A percentile compares a stretch with the other conserved stretches of the same genome.
Conservation (phyloP, 2,329 filamentous ascomycete species). For the Xylariaceae sp. region DNA sequence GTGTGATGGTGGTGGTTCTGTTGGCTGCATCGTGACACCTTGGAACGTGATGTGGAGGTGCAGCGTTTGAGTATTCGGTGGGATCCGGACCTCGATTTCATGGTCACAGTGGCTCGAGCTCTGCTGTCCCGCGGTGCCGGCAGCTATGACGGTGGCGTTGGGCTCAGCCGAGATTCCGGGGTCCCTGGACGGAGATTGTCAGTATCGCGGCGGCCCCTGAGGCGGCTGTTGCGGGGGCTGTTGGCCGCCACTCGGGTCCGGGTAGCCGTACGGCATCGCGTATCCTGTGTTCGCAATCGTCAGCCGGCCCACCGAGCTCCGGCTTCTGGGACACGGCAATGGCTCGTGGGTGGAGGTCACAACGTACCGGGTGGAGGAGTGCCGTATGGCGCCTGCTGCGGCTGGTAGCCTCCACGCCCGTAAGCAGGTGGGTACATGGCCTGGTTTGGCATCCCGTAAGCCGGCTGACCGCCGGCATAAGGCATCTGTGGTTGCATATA, state of each 20-base stretch:
- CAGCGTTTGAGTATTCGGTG: conserved; percentile 1
- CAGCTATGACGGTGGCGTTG: too few species aligned
- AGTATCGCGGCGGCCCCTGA: conserved; percentile 35
- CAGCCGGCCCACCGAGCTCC: conserved; percentile 1
- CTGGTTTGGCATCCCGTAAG: conserved; percentile 29
- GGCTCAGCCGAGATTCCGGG: too few species aligned
- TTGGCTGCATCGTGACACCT: too few species aligned
- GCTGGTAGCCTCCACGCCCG: conserved; percentile 34
- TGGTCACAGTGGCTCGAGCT: background rate
- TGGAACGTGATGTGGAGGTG: background rate
- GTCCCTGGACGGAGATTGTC: conserved; percentile 9
- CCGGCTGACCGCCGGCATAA: conserved; percentile 28
- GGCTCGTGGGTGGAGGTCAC: background rate
- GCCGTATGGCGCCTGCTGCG: conserved; percentile 31
- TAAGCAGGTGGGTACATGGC: conserved; percentile 34
- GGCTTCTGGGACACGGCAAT: too few species aligned
- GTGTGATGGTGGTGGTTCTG: too few species aligned
- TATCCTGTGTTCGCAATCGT: conserved; percentile 16
- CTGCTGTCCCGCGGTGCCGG: too few species aligned
- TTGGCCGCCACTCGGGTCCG: conserved; percentile 30
- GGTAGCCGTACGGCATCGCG: conserved; percentile 36
- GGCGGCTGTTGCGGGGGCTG: conserved; percentile 29
- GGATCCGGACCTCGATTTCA: conserved; percentile 4
- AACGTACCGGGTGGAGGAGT: conserved; percentile 35
- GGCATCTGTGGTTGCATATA: conserved; percentile 27